Evolutionary conservation across 1,284 basidiomycete genomes (phyloP).

Genomic region (Leccinum huronense): DNA sequence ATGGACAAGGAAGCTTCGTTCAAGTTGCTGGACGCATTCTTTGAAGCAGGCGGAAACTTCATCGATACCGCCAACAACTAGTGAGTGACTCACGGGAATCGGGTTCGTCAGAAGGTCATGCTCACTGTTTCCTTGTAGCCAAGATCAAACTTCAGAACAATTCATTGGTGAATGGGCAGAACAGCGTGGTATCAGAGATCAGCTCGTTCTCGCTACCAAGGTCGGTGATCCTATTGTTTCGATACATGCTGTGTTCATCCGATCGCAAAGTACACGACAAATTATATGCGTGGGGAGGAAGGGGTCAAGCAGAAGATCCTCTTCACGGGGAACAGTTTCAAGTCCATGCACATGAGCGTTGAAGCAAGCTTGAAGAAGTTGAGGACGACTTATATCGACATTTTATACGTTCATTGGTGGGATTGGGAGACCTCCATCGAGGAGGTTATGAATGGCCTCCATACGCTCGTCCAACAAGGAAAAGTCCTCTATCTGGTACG

Average conservation of each 20-base stretch:
- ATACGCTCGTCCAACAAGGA: slow-evolving; percentile 41
- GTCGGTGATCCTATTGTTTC: slow-evolving; percentile 18
- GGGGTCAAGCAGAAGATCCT: slow-evolving; percentile 28
- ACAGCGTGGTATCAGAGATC: slow-evolving; percentile 42
- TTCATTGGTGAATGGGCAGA: slow-evolving; percentile 50
- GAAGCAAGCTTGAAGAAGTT: slow-evolving; percentile 42
- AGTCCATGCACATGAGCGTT: slow-evolving; percentile 35
- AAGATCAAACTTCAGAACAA: slow-evolving; percentile 41
- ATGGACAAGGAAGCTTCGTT: slow-evolving; percentile 42
- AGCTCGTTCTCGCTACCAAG: slow-evolving; percentile 49
- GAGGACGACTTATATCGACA: slow-evolving; percentile 40
- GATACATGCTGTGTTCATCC: background rate
- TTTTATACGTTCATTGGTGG: slow-evolving; percentile 40
- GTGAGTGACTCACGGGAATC: slow-evolving; percentile 16
- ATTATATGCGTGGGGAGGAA: slow-evolving; percentile 26
- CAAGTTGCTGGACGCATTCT: slow-evolving; percentile 42
- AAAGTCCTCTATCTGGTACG: slow-evolving; percentile 45
- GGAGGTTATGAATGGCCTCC: slow-evolving; percentile 46
- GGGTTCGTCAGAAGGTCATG: slow-evolving; percentile 1
- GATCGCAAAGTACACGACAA: slow-evolving; percentile 33
- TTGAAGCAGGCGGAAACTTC: slow-evolving; percentile 40
- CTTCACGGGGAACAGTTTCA: slow-evolving; percentile 39
- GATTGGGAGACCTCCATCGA: slow-evolving; percentile 42
- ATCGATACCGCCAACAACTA: slow-evolving; percentile 41
- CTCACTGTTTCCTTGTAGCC: slow-evolving; percentile 23